phyloP scores from a whole-genome alignment of 441 rosid genomes.

The Adansonia gregorii region DNA sequence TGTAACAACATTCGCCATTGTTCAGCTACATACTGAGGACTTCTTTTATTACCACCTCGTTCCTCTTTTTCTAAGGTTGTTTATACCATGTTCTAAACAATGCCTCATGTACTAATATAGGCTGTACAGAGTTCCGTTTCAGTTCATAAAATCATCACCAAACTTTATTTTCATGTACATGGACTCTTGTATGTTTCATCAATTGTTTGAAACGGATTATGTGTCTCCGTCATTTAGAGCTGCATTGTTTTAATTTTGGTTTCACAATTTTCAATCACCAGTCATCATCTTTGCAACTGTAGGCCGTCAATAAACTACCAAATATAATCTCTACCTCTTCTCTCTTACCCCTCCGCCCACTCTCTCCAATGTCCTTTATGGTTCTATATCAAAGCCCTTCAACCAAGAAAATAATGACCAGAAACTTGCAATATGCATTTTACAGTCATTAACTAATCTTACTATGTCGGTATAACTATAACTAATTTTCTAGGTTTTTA shows the following conservation, averaged over 20 bases:
- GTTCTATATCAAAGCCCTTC: neutral
- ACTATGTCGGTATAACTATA: neutral
- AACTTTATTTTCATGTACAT: neutral
- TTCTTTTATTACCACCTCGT: neutral
- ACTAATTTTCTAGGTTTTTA: neutral
- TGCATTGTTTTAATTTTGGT: neutral
- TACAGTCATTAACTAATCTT: neutral
- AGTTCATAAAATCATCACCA: constrained; percentile 1
- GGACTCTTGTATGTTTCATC: neutral
- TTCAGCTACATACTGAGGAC: neutral
- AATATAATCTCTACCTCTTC: neutral
- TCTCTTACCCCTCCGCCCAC: constrained; percentile 2
- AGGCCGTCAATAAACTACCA: neutral
- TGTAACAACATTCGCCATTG: neutral
- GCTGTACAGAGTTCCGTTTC: neutral
- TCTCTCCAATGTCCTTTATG: neutral
- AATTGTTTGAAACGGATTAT: neutral
- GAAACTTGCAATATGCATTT: neutral
- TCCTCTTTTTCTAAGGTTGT: neutral
- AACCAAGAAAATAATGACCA: neutral
- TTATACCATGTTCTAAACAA: neutral
- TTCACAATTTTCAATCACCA: neutral
- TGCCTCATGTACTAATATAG: neutral
- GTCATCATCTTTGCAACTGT: neutral
- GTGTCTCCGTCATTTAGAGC: neutral